Conservation (phyloP, 2,329 filamentous ascomycete genomes). For the Gaeumannomyces tritici region DNA sequence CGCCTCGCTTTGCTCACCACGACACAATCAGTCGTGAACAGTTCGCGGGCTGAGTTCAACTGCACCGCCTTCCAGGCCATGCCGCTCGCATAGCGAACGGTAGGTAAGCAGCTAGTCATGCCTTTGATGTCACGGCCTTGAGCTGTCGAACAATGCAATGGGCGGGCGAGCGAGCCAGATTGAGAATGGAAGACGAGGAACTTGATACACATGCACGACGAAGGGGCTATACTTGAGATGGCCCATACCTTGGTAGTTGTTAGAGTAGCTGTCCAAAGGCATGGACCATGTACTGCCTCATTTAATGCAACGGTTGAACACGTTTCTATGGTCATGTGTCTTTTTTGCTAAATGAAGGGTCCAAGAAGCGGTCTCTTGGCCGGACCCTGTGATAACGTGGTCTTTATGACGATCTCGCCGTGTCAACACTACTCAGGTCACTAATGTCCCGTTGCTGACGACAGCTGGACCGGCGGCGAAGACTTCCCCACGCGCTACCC, state of each 20-base stretch:
- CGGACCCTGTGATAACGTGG: background rate
- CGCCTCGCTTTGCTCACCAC: background rate
- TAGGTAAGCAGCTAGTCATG: background rate
- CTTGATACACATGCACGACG: background rate
- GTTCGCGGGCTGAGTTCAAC: background rate
- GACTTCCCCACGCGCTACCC: background rate
- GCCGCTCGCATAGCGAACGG: background rate
- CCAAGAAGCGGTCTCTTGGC: background rate
- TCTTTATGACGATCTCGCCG: background rate
- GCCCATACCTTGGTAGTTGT: background rate
- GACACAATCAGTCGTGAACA: background rate
- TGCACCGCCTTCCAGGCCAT: background rate
- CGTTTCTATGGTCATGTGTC: background rate
- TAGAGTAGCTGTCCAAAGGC: background rate
- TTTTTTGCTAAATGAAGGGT: background rate
- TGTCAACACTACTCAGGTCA: background rate
- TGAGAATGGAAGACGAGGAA: background rate
- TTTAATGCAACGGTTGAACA: background rate
- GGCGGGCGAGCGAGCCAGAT: background rate
- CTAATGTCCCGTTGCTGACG: background rate
- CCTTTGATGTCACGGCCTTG: background rate
- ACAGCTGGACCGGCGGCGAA: background rate
- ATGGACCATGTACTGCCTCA: background rate
- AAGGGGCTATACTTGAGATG: background rate
- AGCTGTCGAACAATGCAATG: background rate